Percentiles rank a stretch among this genome's conserved stretches.
Evolutionary conservation across 768 basidiomycete genomes (phyloP).

Genomic region (Pleurotus djamor): DNA sequence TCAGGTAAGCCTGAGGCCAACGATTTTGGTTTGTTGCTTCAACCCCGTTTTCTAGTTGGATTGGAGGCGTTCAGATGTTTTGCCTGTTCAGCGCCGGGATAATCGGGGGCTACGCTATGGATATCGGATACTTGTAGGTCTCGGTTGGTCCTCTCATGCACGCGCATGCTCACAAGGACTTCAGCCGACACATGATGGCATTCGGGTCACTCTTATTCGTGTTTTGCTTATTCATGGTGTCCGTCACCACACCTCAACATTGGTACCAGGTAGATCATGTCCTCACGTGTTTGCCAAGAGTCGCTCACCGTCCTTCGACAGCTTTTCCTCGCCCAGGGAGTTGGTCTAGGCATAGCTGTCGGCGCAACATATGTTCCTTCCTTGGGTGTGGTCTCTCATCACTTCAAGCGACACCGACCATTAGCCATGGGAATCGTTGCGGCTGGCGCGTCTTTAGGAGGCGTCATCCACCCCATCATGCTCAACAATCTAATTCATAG

Average conservation of each 20-base stretch:
- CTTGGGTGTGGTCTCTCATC: constrained; percentile 41
- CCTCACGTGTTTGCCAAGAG: background rate
- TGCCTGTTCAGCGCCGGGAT: constrained; percentile 45
- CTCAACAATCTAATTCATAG: constrained; percentile 33
- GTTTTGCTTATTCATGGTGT: constrained; percentile 30
- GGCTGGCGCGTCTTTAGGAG: constrained; percentile 38
- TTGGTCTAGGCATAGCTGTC: constrained; percentile 46
- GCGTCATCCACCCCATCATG: constrained; percentile 42
- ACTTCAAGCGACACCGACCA: constrained; percentile 37
- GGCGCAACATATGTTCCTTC: constrained; percentile 52
- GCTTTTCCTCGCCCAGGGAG: constrained; percentile 46
- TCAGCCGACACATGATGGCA: constrained; percentile 24
- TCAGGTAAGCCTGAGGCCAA: constrained; percentile 14
- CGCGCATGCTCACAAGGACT: background rate
- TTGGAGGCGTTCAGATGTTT: constrained; percentile 53
- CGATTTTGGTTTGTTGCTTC: background rate
- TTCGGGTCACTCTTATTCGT: constrained; percentile 24
- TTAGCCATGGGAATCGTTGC: constrained; percentile 40
- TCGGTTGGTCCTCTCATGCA: constrained; percentile 15
- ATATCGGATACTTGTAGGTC: constrained; percentile 49
- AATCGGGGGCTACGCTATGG: constrained; percentile 44
- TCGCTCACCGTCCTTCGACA: constrained; percentile 13
- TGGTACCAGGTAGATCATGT: constrained; percentile 23
- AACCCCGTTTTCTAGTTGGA: constrained; percentile 27
- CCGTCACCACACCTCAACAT: constrained; percentile 21